Percentiles rank a stretch among this genome's conserved stretches.
Conservation (phyloP, 2,329 filamentous ascomycete species). For the Claviceps spartinae region DNA sequence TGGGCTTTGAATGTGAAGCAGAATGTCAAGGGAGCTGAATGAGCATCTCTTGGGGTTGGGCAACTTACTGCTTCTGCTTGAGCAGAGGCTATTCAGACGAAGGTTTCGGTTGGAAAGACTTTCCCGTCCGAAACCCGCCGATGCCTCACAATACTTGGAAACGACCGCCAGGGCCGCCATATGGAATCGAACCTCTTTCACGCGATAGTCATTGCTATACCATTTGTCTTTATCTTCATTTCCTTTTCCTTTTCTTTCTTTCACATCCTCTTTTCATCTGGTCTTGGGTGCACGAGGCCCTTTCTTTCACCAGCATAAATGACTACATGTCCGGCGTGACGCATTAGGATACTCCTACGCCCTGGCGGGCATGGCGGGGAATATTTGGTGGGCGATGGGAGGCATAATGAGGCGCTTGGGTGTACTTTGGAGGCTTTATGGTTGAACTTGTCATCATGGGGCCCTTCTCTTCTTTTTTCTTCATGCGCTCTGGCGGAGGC, state of each 20-base stretch:
- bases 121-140: neutral
- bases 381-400: neutral
- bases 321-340: constrained; percentile 2
- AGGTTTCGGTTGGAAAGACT: too few relatives aligned
- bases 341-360: constrained; percentile 5
- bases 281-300: neutral
- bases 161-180: neutral
- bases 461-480: neutral
- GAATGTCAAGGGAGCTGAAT: constrained; percentile 42
- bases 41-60: constrained; percentile 1
- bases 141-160: neutral
- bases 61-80: too few relatives aligned
- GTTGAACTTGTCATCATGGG: neutral
- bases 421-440: constrained; percentile 6
- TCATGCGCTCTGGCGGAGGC: too few relatives aligned
- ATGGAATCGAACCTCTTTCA: neutral
- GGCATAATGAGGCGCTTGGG: constrained; percentile 5
- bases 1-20: constrained; percentile 60
- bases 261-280: neutral
- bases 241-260: neutral
- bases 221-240: neutral
- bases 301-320: constrained; percentile 3
- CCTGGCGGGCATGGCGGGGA: neutral
- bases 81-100: too few relatives aligned
- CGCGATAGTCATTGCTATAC: constrained; percentile 3